Evolutionary conservation across 148 eudicot genomes (phyloP).

Genomic region (Vaccinium corymbosum): DNA sequence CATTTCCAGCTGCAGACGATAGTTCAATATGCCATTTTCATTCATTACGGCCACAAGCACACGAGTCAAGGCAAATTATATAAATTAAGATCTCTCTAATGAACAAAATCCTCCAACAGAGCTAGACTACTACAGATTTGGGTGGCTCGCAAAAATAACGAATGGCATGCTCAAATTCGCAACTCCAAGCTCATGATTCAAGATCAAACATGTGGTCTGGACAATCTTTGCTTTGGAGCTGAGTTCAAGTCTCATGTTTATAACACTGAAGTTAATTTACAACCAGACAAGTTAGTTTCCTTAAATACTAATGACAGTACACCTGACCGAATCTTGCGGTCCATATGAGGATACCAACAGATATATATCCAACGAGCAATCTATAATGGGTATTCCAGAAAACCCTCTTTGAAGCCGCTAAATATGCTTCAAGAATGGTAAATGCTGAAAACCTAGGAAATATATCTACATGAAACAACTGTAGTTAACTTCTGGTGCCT

Average conservation of each 20-base stretch:
- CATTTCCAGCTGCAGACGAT: not conserved
- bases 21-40: not conserved
- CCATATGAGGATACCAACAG: conserved; percentile 1
- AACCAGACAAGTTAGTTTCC: conserved; percentile 1
- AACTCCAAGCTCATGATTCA: not conserved
- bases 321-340: not conserved
- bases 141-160: not conserved
- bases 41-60: not conserved
- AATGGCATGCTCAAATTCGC: not conserved
- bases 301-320: not conserved
- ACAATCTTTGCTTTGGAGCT: not conserved
- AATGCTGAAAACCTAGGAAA: not conserved
- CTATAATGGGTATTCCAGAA: not conserved
- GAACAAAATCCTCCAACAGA: not conserved
- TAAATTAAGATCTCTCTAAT: not conserved
- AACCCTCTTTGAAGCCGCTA: not conserved
- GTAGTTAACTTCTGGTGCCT: conserved; percentile 47
- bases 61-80: not conserved
- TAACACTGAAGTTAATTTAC: not conserved
- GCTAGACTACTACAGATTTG: not conserved
- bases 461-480: conserved; percentile 26
- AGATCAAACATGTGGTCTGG: not conserved
- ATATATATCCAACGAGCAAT: not conserved
- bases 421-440: conserved; percentile 6
- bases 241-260: not conserved